phyloP scores from a whole-genome alignment of 176 grass and related monocot genomes.

The Zea luxurians region DNA sequence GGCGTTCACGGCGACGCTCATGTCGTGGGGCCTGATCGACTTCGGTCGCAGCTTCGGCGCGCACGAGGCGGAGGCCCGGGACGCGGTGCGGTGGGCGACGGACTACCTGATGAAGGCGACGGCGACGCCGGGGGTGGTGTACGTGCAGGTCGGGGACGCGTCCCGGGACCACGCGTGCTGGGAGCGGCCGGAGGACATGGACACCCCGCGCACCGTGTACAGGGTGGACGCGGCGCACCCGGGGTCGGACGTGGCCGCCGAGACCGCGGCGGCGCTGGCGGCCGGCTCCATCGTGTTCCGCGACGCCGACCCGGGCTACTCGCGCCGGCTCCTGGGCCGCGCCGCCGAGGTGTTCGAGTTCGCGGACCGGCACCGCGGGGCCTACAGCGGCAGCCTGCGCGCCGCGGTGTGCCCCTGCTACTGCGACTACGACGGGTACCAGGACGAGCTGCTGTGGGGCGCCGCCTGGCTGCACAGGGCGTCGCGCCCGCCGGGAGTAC shows the following conservation, averaged over 20 bases:
- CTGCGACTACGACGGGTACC: constrained; percentile 86
- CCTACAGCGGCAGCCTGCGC: constrained; percentile 77
- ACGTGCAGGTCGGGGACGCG: constrained; percentile 92
- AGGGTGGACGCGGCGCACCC: constrained; percentile 64
- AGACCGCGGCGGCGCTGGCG: constrained; percentile 82
- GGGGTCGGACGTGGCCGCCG: constrained; percentile 84
- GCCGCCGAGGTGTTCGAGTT: constrained; percentile 77
- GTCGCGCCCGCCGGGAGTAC: constrained; percentile 56
- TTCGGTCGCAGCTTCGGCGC: constrained; percentile 63
- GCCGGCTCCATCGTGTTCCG: constrained; percentile 85
- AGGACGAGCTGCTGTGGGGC: constrained; percentile 97
- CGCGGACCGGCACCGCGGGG: constrained; percentile 65
- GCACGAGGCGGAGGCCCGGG: constrained; percentile 47
- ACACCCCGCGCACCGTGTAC: constrained; percentile 84
- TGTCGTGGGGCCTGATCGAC: constrained; percentile 90
- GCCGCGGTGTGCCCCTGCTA: constrained; percentile 86
- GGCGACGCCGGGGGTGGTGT: constrained; percentile 45
- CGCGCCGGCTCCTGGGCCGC: constrained; percentile 65
- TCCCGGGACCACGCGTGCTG: constrained; percentile 78
- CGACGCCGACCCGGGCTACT: constrained; percentile 52
- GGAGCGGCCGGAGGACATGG: constrained; percentile 95
- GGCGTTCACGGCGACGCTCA: constrained; percentile 89
- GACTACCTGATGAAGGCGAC: constrained; percentile 89
- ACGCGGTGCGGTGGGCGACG: constrained; percentile 72
- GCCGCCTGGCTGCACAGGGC: constrained; percentile 94